Evolutionary conservation across 352 stramenopile species (phyloP).

Genomic region (Phytophthora multivora): DNA sequence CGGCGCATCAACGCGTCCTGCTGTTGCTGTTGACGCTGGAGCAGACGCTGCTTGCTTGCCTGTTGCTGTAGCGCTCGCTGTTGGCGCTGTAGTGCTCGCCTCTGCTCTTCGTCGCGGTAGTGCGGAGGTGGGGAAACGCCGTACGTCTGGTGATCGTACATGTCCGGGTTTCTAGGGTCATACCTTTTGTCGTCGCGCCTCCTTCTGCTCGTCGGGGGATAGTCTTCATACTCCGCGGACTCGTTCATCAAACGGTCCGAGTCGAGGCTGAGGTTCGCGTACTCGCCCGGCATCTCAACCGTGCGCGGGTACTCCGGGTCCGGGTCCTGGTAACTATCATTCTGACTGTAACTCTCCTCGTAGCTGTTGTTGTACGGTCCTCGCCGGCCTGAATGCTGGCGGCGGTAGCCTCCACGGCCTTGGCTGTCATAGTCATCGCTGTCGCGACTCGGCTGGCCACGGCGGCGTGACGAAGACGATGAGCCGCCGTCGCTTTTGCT

Average conservation of each 20-base stretch:
- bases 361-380: constrained; percentile 24
- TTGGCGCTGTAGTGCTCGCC: constrained; percentile 33
- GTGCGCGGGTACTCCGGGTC: constrained; percentile 29
- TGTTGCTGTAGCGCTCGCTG: constrained; percentile 37
- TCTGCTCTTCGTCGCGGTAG: constrained; percentile 26
- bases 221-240: constrained; percentile 25
- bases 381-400: constrained; percentile 18
- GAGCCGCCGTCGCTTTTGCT: constrained; percentile 18
- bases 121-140: constrained; percentile 21
- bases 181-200: constrained; percentile 28
- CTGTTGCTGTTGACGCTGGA: constrained; percentile 36
- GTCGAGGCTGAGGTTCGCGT: constrained; percentile 13
- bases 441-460: constrained; percentile 8
- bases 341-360: constrained; percentile 23
- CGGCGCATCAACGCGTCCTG: constrained; percentile 23
- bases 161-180: constrained; percentile 30
- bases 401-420: background rate
- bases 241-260: constrained; percentile 27
- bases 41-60: constrained; percentile 31
- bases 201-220: constrained; percentile 17
- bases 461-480: constrained; percentile 15
- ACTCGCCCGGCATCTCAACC: constrained; percentile 28
- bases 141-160: constrained; percentile 31
- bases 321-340: constrained; percentile 31
- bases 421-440: constrained; percentile 28